Conservation (phyloP, 768 basidiomycete genomes). For the Pholiota conissans region DNA sequence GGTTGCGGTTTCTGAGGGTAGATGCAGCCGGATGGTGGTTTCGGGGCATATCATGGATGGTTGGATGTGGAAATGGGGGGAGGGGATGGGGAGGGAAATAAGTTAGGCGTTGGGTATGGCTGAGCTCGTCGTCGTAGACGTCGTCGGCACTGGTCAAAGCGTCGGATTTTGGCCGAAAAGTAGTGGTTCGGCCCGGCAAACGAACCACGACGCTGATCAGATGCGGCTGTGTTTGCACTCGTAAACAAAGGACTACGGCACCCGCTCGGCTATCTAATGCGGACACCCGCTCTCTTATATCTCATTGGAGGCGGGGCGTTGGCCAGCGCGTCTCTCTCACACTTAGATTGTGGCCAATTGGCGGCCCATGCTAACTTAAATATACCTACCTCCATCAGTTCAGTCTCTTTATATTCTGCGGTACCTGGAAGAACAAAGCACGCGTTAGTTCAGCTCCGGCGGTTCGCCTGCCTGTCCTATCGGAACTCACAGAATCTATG, state of each 20-base stretch:
- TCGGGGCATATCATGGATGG: slow-evolving; percentile 87
- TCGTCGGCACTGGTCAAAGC: slow-evolving; percentile 55
- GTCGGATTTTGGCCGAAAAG: slow-evolving; percentile 67
- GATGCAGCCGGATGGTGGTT: slow-evolving; percentile 75
- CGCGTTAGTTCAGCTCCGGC: slow-evolving; percentile 11
- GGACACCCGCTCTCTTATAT: background rate
- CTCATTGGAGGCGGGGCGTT: background rate
- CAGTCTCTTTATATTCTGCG: background rate
- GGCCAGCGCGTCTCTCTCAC: slow-evolving; percentile 1
- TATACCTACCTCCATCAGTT: slow-evolving; percentile 4
- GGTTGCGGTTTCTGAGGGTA: slow-evolving; percentile 82
- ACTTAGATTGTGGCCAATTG: background rate
- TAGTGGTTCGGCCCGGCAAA: slow-evolving; percentile 58
- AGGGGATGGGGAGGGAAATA: slow-evolving; percentile 31
- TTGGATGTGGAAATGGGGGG: slow-evolving; percentile 29
- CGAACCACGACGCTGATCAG: slow-evolving; percentile 27
- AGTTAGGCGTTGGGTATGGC: slow-evolving; percentile 32
- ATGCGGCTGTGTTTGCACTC: slow-evolving; percentile 4
- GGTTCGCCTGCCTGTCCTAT: slow-evolving; percentile 5
- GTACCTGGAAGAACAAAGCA: slow-evolving; percentile 16
- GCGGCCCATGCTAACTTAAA: background rate
- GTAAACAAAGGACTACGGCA: slow-evolving; percentile 9
- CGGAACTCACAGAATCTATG: slow-evolving; percentile 19
- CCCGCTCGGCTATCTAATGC: slow-evolving; percentile 3
- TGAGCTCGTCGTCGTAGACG: slow-evolving; percentile 48